Evolutionary conservation across 129 eudicot species (phyloP).

Genomic region (sunflower (Helianthus annuus)): DNA sequence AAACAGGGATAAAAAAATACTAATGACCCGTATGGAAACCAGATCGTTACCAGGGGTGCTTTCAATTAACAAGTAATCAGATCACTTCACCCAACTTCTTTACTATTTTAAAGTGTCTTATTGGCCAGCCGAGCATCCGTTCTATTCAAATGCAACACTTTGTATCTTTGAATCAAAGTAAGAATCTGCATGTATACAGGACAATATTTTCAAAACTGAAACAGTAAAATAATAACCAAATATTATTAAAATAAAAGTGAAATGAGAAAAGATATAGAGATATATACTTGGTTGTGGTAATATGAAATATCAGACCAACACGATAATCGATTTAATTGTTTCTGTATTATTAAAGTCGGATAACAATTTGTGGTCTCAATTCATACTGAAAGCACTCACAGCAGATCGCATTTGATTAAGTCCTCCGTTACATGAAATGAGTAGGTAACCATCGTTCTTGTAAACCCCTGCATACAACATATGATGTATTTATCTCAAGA

Average conservation of each 20-base stretch:
- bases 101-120: too few relatives aligned
- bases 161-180: conserved; percentile 80
- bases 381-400: conserved; percentile 70
- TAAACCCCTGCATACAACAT: conserved; percentile 68
- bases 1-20: too few relatives aligned
- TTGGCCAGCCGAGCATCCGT: conserved; percentile 97
- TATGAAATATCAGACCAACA: conserved; percentile 98
- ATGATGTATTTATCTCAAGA: not conserved
- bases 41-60: too few relatives aligned
- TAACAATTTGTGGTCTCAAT: conserved; percentile 15
- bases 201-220: not conserved
- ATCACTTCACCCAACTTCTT: too few relatives aligned
- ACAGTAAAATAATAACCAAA: not conserved
- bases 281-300: conserved; percentile 75
- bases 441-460: conserved; percentile 92
- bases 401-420: conserved; percentile 98
- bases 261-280: conserved; percentile 7
- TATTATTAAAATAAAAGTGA: not conserved
- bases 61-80: too few relatives aligned
- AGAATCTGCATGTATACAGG: conserved; percentile 60
- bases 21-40: too few relatives aligned
- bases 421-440: conserved; percentile 99
- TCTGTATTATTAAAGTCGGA: not conserved
- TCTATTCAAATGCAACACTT: conserved; percentile 89
- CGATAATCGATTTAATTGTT: conserved; percentile 12